Conservation (phyloP, 1,284 basidiomycete species). For the Cutaneotrichosporon spelunceum region DNA sequence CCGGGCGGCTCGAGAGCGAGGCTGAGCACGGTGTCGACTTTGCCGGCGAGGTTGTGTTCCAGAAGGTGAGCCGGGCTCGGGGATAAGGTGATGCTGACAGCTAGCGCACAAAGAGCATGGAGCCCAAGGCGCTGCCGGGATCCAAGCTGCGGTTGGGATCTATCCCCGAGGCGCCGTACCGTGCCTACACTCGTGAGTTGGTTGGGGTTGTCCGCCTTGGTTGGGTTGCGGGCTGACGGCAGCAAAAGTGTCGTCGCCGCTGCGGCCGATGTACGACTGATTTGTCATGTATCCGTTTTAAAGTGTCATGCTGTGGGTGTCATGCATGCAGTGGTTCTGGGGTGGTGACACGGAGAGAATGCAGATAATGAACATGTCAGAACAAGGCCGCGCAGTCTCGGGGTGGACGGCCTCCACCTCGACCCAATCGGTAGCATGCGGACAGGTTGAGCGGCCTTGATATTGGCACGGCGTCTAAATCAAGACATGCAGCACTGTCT, state of each 20-base stretch:
- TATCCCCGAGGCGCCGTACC: constrained; percentile 10
- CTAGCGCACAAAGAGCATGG: constrained; percentile 63
- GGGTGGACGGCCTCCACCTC: no score
- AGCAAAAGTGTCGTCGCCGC: constrained; percentile 45
- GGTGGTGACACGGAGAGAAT: no score
- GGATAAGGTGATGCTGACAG: not conserved
- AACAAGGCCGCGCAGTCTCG: no score
- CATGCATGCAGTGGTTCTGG: no score
- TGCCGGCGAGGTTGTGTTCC: constrained; percentile 63
- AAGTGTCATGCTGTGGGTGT: no score
- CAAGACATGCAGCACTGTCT: no score
- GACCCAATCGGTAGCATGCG: no score
- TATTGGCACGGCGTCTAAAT: no score
- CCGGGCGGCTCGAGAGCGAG: constrained; percentile 64
- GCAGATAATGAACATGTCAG: no score
- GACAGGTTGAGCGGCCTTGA: no score
- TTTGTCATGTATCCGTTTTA: not conserved
- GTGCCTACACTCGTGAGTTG: constrained; percentile 46
- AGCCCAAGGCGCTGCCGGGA: constrained; percentile 31
- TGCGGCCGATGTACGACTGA: constrained; percentile 13
- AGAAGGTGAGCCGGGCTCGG: constrained; percentile 58
- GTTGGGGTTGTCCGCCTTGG: no score
- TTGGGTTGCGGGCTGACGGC: constrained; percentile 4
- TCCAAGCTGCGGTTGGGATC: constrained; percentile 15
- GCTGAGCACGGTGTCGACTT: constrained; percentile 65